phyloP scores from a whole-genome alignment of 139 green algal species.

The Volvox reticuliferus region DNA sequence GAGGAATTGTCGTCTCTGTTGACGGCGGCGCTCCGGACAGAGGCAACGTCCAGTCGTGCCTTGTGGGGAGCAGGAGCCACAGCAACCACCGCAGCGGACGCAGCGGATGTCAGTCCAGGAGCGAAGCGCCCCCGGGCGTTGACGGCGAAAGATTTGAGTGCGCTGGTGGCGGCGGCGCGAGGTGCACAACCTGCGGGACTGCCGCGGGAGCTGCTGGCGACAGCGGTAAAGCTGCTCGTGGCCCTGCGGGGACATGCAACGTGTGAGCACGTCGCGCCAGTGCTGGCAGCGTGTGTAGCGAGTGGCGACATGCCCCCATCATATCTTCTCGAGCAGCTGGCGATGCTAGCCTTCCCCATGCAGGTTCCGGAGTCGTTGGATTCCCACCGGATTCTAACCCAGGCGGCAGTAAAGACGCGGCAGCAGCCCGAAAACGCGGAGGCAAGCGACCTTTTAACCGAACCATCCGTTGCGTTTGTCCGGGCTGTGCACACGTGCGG shows the following conservation, averaged over 20 bases:
- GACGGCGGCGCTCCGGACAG: not conserved
- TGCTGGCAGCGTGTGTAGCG: slow-evolving; percentile 5
- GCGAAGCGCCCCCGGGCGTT: not conserved
- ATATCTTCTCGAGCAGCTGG: not conserved
- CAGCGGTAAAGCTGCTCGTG: slow-evolving; percentile 22
- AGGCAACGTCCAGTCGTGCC: not conserved
- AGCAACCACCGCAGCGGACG: too few relatives aligned
- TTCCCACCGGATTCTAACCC: too few relatives aligned
- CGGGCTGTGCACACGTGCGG: slow-evolving; percentile 13
- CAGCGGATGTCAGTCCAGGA: not conserved
- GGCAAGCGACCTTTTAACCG: not conserved
- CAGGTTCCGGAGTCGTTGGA: not conserved
- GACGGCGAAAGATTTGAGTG: not conserved
- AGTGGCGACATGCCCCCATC: not conserved
- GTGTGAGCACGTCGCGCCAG: not conserved
- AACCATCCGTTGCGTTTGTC: not conserved
- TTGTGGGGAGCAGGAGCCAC: not conserved
- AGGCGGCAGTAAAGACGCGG: too few relatives aligned
- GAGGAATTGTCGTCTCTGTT: not conserved
- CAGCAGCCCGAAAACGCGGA: too few relatives aligned
- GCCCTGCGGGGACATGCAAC: not conserved
- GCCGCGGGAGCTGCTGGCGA: not conserved
- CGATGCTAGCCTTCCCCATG: not conserved
- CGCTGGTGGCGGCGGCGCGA: not conserved
- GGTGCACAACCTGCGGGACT: not conserved